Conservation (phyloP, 495 filamentous ascomycete species). For the Xylaria castorea region DNA sequence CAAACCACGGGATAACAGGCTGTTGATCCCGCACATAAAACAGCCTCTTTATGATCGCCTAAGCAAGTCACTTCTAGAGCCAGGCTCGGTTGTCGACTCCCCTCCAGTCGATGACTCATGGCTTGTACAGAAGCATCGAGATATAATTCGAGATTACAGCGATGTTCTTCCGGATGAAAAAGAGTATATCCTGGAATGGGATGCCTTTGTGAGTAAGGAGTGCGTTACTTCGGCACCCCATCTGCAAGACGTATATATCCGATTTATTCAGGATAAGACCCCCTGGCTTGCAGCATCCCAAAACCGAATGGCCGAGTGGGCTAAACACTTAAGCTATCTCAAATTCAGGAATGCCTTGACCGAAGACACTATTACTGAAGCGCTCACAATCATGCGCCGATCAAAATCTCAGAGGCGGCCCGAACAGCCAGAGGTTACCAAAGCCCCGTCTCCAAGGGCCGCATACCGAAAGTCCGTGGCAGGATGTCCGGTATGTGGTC, state of each 20-base stretch:
- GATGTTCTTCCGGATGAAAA: conserved; percentile 57
- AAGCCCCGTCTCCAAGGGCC: conserved; percentile 37
- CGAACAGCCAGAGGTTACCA: conserved; percentile 32
- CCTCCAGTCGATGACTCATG: conserved; percentile 54
- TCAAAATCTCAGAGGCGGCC: conserved; percentile 38
- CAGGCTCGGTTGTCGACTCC: conserved; percentile 51
- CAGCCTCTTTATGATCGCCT: conserved; percentile 59
- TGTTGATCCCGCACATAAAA: conserved; percentile 54
- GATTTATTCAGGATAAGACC: conserved; percentile 52
- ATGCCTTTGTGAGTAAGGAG: conserved; percentile 54
- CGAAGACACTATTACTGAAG: conserved; percentile 44
- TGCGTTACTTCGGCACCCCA: conserved; percentile 55
- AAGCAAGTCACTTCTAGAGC: conserved; percentile 54
- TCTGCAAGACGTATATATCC: conserved; percentile 51
- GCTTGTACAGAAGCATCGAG: conserved; percentile 59
- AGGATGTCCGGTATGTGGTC: conserved; percentile 49
- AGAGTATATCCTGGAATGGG: conserved; percentile 60
- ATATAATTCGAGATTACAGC: conserved; percentile 57
- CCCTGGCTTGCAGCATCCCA: conserved; percentile 50
- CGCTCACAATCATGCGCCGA: conserved; percentile 46
- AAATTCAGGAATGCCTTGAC: conserved; percentile 49
- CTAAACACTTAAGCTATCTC: conserved; percentile 52
- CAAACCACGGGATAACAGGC: conserved; percentile 38
- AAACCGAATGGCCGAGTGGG: conserved; percentile 52
- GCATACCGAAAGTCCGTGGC: conserved; percentile 41